phyloP scores from a whole-genome alignment of 345 rosid species.

The Brassica nigra region DNA sequence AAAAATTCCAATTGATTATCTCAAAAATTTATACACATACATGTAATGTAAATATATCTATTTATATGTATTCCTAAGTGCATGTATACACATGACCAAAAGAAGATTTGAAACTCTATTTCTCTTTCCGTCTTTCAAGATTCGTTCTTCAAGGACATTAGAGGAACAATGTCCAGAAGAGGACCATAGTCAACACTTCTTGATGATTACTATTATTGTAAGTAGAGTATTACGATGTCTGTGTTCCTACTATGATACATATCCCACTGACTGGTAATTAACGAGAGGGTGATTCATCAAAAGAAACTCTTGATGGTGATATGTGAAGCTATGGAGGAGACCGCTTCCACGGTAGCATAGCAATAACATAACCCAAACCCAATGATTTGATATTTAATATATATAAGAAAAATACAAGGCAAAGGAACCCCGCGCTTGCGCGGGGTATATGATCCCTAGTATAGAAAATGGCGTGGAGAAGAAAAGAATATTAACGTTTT shows the following conservation, averaged over 20 bases:
- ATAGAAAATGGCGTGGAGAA: too few species aligned
- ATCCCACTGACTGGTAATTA: constrained; percentile 12
- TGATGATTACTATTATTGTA: neutral
- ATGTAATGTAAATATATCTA: neutral
- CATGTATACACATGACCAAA: neutral
- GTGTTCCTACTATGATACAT: neutral
- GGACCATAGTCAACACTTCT: constrained; percentile 40
- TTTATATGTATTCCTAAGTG: constrained; percentile 1
- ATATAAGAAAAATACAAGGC: too few species aligned
- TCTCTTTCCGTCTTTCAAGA: constrained; percentile 7
- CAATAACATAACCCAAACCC: too few species aligned
- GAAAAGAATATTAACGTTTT: too few species aligned
- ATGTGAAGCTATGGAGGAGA: constrained; percentile 23
- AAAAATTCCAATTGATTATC: constrained; percentile 7
- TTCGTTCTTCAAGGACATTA: constrained; percentile 29
- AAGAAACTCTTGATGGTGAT: constrained; percentile 26
- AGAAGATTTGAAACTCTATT: neutral
- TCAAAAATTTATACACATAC: neutral
- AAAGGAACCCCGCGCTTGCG: too few species aligned
- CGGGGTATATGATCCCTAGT: too few species aligned
- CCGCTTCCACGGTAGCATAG: constrained; percentile 9
- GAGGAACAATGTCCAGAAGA: constrained; percentile 40
- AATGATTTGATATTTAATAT: too few species aligned
- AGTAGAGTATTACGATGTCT: constrained; percentile 8
- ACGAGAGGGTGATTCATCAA: constrained; percentile 13